A percentile compares a stretch with the other conserved stretches of the same genome.
Evolutionary conservation across 768 basidiomycete species (phyloP).

Genomic region (Lepiota venenata): DNA sequence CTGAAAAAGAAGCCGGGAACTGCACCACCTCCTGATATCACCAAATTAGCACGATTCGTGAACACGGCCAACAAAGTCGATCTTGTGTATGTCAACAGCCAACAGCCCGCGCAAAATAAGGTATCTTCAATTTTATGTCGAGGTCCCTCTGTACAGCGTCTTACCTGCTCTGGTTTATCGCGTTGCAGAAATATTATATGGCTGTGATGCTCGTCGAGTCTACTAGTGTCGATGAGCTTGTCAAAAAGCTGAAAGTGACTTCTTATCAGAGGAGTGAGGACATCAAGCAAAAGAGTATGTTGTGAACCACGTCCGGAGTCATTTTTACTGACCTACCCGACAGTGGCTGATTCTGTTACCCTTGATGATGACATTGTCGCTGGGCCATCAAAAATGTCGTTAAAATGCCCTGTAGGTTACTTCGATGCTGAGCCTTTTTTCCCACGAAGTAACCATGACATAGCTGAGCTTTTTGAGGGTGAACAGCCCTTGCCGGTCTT

Average conservation of each 20-base stretch:
- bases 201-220: conserved; percentile 82
- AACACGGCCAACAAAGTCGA: conserved; percentile 65
- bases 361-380: conserved; percentile 93
- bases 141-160: background rate
- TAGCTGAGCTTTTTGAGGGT: conserved; percentile 88
- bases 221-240: conserved; percentile 65
- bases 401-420: conserved; percentile 86
- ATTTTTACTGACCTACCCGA: background rate
- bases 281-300: conserved; percentile 65
- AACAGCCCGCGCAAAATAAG: conserved; percentile 71
- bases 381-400: conserved; percentile 83
- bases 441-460: conserved; percentile 15
- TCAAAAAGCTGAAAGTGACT: conserved; percentile 66
- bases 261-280: conserved; percentile 62
- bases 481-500: conserved; percentile 79
- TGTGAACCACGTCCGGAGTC: background rate
- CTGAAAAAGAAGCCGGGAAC: conserved; percentile 95
- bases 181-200: conserved; percentile 79
- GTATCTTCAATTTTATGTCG: conserved; percentile 32
- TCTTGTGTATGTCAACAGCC: conserved; percentile 89
- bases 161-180: conserved; percentile 3
- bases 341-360: conserved; percentile 55
- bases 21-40: conserved; percentile 81
- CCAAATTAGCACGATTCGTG: conserved; percentile 36
- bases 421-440: background rate